These are phyloP conservation scores for Austropuccinia psidii DNA, from an alignment of 1,284 basidiomycete genomes.

Conservation along the genomic window DNA sequence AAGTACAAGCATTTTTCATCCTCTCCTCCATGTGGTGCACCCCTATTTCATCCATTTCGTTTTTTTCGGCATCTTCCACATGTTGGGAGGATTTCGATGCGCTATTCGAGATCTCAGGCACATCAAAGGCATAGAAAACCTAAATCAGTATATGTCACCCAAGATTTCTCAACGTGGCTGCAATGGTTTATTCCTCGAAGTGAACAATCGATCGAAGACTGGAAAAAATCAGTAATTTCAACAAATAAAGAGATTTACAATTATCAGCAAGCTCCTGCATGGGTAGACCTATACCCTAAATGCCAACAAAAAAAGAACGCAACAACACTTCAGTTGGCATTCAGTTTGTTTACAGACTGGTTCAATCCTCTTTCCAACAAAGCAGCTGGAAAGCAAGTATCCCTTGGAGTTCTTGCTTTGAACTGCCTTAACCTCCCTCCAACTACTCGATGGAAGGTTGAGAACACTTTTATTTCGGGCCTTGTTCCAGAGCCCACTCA, in stretches of 20 bases:
- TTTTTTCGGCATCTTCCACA: not conserved
- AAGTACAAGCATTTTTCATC: not conserved
- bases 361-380: conserved; percentile 3
- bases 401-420: not conserved
- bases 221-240: too few species aligned
- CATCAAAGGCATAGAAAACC: not conserved
- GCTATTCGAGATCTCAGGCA: not conserved
- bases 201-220: conserved; percentile 16
- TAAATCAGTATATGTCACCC: not conserved
- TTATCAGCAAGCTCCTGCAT: not conserved
- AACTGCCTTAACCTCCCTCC: conserved; percentile 14
- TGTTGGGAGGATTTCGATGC: too few species aligned
- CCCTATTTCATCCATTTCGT: not conserved
- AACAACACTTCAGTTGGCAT: not conserved
- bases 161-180: conserved; percentile 1
- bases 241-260: not conserved
- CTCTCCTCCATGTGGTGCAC: not conserved
- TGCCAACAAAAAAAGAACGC: too few species aligned
- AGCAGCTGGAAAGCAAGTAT: not conserved
- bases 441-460: not conserved
- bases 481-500: not conserved
- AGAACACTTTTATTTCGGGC: not conserved
- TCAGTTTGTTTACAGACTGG: conserved; percentile 8
- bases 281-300: too few species aligned
- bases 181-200: not conserved